Conservation (phyloP, 768 basidiomycete species). For the Podaxis sp. region DNA sequence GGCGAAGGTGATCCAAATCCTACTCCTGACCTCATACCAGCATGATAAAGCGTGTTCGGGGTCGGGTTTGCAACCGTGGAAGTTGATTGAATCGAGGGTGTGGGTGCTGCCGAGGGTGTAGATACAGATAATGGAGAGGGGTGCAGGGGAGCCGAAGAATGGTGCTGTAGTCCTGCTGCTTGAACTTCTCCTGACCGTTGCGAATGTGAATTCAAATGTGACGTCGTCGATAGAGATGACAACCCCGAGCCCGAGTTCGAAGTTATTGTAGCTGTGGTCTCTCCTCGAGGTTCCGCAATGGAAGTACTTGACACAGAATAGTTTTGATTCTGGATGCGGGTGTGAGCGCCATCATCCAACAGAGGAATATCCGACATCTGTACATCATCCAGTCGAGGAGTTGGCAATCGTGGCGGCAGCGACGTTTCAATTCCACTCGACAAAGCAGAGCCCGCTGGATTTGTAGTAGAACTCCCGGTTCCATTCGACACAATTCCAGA, state of each 20-base stretch:
- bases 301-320: neutral
- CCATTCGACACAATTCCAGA: too few relatives aligned
- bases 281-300: neutral
- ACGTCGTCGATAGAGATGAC: neutral
- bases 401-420: conserved; percentile 12
- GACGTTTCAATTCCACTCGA: neutral
- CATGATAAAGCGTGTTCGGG: neutral
- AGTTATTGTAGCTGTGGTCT: neutral
- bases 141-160: neutral
- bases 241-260: neutral
- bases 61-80: neutral
- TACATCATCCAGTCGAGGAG: conserved; percentile 12
- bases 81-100: neutral
- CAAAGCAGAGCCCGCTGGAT: neutral
- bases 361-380: conserved; percentile 16
- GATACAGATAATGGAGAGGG: neutral
- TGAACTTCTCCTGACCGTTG: neutral
- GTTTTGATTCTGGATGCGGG: too few relatives aligned
- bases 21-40: neutral
- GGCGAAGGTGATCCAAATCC: too few relatives aligned
- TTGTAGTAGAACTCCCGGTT: neutral
- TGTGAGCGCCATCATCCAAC: neutral
- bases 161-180: neutral
- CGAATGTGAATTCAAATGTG: neutral
- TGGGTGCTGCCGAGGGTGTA: neutral